A percentile compares a stretch with the other conserved stretches of the same genome.
Conservation (phyloP, 1,284 basidiomycete species). For the Cryptococcus sp. region DNA sequence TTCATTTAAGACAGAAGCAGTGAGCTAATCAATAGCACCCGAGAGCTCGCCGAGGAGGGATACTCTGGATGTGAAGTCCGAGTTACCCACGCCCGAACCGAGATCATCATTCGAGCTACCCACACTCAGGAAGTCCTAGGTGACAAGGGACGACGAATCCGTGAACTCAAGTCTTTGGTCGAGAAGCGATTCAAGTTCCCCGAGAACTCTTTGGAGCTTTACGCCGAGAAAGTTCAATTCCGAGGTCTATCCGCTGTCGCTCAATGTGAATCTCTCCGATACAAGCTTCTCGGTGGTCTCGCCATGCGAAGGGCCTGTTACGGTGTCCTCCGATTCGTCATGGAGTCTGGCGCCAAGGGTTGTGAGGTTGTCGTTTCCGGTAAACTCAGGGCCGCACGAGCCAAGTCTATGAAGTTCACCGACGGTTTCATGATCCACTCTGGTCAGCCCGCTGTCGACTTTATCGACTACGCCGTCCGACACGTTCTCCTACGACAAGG, state of each 20-base stretch:
- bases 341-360: slow-evolving; percentile 99
- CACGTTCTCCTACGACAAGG: slow-evolving; percentile 99
- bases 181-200: slow-evolving; percentile 99
- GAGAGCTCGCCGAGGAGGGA: slow-evolving; percentile 98
- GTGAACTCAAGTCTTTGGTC: slow-evolving; percentile 96
- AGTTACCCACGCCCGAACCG: slow-evolving; percentile 97
- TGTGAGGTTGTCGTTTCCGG: slow-evolving; percentile 99
- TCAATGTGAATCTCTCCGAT: slow-evolving; percentile 96
- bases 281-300: slow-evolving; percentile 99
- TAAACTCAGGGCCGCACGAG: slow-evolving; percentile 98
- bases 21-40: slow-evolving; percentile 57
- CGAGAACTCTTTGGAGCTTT: slow-evolving; percentile 97
- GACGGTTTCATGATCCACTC: slow-evolving; percentile 99
- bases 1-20: background rate
- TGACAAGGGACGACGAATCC: slow-evolving; percentile 98
- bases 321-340: slow-evolving; percentile 99
- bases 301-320: slow-evolving; percentile 99
- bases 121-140: slow-evolving; percentile 99
- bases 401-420: slow-evolving; percentile 99
- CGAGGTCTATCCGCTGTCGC: slow-evolving; percentile 98
- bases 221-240: slow-evolving; percentile 99
- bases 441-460: slow-evolving; percentile 95
- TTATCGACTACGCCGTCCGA: slow-evolving; percentile 95
- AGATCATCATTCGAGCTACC: slow-evolving; percentile 99
- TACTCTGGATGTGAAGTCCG: slow-evolving; percentile 99